phyloP scores from a whole-genome alignment of 305 asterid species.

The Fraxinus ornus region DNA sequence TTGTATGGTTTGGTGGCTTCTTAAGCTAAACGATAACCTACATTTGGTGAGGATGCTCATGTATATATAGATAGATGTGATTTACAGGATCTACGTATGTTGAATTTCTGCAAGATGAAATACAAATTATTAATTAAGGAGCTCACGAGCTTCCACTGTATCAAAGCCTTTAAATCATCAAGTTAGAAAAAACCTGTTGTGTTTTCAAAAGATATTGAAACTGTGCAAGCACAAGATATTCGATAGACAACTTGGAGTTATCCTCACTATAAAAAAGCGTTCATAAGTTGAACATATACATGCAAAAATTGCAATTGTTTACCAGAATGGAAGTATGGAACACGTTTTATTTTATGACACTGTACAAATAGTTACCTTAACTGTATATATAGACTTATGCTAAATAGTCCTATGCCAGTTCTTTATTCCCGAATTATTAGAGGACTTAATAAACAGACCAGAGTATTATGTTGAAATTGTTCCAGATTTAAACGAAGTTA shows the following conservation, averaged over 20 bases:
- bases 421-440: not conserved
- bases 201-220: not conserved
- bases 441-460: not conserved
- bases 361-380: not conserved
- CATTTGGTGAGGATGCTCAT: not conserved
- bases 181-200: not conserved
- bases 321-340: not conserved
- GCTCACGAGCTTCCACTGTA: not conserved
- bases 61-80: not conserved
- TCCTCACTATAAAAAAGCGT: not conserved
- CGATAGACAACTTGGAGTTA: not conserved
- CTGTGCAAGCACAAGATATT: not conserved
- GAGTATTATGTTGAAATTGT: not conserved
- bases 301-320: not conserved
- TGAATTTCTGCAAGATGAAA: not conserved
- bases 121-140: not conserved
- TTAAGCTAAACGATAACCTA: not conserved
- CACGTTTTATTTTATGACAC: not conserved
- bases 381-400: not conserved
- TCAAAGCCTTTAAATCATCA: not conserved
- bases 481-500: not conserved
- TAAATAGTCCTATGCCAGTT: constrained; percentile 28
- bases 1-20: not conserved
- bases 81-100: not conserved
- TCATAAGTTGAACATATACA: not conserved